These are phyloP conservation scores for Mallotus nudiflorus DNA, from an alignment of 345 rosid species.

Conservation along the genomic window DNA sequence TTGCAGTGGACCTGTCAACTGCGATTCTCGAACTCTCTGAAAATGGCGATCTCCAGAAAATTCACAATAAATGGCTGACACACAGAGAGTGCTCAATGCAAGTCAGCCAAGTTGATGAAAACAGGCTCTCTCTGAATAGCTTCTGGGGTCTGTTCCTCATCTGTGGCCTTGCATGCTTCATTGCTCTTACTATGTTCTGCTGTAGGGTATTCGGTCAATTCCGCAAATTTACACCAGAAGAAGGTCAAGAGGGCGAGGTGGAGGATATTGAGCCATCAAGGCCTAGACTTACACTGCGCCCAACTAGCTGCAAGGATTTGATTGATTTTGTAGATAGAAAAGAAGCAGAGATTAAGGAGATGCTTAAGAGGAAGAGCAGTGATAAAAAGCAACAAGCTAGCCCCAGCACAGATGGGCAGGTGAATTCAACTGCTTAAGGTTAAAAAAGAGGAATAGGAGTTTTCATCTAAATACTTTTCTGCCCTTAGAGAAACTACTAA, in stretches of 20 bases:
- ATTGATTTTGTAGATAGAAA: constrained; percentile 60
- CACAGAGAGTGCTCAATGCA: constrained; percentile 45
- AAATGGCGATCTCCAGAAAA: constrained; percentile 74
- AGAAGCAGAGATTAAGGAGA: constrained; percentile 40
- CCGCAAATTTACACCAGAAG: constrained; percentile 50
- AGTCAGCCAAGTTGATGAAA: constrained; percentile 29
- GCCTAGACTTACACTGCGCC: constrained; percentile 34
- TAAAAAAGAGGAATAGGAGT: not conserved
- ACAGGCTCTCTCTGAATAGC: constrained; percentile 59
- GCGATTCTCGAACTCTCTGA: constrained; percentile 86
- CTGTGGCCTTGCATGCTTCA: constrained; percentile 60
- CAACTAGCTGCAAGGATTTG: constrained; percentile 51
- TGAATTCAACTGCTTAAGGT: constrained; percentile 34
- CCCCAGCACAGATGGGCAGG: constrained; percentile 38
- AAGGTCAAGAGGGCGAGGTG: constrained; percentile 24
- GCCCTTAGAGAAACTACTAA: not conserved
- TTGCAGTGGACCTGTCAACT: constrained; percentile 85
- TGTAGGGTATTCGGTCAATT: constrained; percentile 56
- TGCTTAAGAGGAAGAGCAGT: constrained; percentile 48
- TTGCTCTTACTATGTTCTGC: constrained; percentile 56
- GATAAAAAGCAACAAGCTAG: constrained; percentile 39
- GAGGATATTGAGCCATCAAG: constrained; percentile 54
- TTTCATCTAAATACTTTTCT: not conserved
- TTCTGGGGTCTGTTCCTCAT: constrained; percentile 94
- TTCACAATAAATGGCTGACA: constrained; percentile 78